Conservation (phyloP, 371 early-diverging fungal genomes). For the Mucor plumbeus region DNA sequence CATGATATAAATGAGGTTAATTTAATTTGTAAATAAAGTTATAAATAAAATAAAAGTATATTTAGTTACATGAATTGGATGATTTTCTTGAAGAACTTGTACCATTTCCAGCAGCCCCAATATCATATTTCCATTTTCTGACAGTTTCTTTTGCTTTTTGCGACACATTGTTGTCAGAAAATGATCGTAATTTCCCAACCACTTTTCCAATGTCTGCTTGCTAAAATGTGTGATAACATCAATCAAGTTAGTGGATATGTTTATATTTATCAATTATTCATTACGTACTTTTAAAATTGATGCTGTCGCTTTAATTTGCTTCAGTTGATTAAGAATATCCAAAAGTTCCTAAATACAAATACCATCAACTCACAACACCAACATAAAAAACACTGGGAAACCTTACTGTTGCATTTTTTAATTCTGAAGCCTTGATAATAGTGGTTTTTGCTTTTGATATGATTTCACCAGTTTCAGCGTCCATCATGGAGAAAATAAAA, state of each 20-base stretch:
- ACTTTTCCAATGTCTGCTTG: slow-evolving; percentile 73
- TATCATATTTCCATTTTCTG: slow-evolving; percentile 82
- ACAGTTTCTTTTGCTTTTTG: slow-evolving; percentile 70
- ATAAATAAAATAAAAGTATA: background rate
- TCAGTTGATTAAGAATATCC: background rate
- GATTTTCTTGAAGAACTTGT: slow-evolving; percentile 4
- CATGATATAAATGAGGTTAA: background rate
- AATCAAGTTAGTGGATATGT: background rate
- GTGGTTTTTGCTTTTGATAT: background rate
- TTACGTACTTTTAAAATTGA: slow-evolving; percentile 26
- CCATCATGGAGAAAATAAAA: background rate
- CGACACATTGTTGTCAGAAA: slow-evolving; percentile 61
- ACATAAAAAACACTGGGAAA: background rate
- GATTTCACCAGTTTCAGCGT: background rate
- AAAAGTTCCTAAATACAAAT: background rate
- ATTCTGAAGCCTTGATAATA: background rate
- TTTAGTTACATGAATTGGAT: background rate
- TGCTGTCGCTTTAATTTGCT: slow-evolving; percentile 19
- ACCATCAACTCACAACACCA: no score
- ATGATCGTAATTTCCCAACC: slow-evolving; percentile 72
- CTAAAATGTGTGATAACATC: slow-evolving; percentile 40
- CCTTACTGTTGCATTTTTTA: background rate
- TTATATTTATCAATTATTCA: background rate
- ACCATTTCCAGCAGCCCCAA: slow-evolving; percentile 25
- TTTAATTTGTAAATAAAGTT: background rate